Base-by-base conservation (phyloP, 78 protist species). In the Fonticula alba region DNA sequence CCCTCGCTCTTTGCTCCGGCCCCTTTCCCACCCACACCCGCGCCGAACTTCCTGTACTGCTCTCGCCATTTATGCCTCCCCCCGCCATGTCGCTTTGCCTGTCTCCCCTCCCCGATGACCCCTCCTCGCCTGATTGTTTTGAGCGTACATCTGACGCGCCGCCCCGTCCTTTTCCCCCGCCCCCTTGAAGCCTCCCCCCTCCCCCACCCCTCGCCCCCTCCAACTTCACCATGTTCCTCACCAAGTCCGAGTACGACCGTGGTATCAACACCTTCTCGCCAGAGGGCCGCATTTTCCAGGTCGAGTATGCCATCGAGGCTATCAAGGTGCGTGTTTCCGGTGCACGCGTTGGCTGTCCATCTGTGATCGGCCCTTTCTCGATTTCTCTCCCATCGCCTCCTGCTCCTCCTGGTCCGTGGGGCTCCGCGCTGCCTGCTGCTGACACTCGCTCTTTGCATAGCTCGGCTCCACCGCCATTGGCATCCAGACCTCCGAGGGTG, bases 181-280 rank as follows among this genome's bases (percentile, higher is more conserved):
- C n/a, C n/a, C n/a, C n/a, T n/a, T n/a, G n/a, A n/a, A n/a, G n/a
- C n/a, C n/a, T n/a, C n/a, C n/a, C n/a, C n/a, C n/a, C n/a, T n/a
- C n/a, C n/a, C n/a, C n/a, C n/a, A n/a, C n/a, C n/a, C n/a, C n/a
- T n/a, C n/a, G n/a, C n/a, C n/a, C n/a, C n/a, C n/a, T n/a, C n/a
- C n/a, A n/a, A n/a, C n/a, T n/a, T n/a, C 43, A 38, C 43, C 43
- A 38, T 38, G 43, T 38, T 38, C 43, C 7, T 38, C 17, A 38
- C 43, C 43, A 38, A 38, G 43, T 9, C 17, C 43, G 43, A 38
- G 43, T 38, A 38, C 43, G 43, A 38, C 43, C 43, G 59, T 2
- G 98, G 97, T 50, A 98, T 96, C 11, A 96, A 94, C 83, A 95
- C 99, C n/a, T 96, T 96, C 75, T 82, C 91, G 1, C 99, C 99